Base-by-base conservation (phyloP, 192 early-diverging fungal genomes). In the Geranomyces michiganensis region DNA sequence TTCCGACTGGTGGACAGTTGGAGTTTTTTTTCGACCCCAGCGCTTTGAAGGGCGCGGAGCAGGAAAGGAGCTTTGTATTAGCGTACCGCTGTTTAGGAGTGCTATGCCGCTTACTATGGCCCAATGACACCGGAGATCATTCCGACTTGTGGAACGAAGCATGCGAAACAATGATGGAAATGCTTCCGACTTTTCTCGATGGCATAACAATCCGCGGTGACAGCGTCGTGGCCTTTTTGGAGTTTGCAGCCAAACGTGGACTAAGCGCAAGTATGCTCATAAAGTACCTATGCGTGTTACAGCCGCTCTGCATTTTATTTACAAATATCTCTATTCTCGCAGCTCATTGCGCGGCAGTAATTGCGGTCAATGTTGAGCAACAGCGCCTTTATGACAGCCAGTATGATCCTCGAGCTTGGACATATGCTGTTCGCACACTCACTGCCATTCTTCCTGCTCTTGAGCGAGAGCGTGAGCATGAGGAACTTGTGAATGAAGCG, bases 361-460 rank as follows among this genome's bases (percentile, higher is more conserved):
- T 60, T 2, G 31, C 17, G 8, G 30, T 7, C 3, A 60, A 29
- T 29, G 19, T 17, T 7, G 31, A 19, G 9, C 58, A 33, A 4
- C 62, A 65, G 1, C 14, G 10, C 21, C 17, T 21, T 0, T 64
- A 48, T 26, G 46, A 62, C 12, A 1, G 41, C 30, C 61, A 72
- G 62, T 24, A 1, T 22, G 64, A 72, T 36, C 45, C 46, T 12
- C 64, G 58, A 46, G 8, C 9, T 9, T 51, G 46, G 45, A 27
- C 26, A 3, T 64, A 31, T 21, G 30, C 30, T 27, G 43, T 72
- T 2, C 21, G 32, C 7, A 49, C 45, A 8, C 29, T 72, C 7
- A 30, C 32, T 0, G 59, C 61, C 12, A 19, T 72, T 0, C 59
- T 72, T 1, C 70, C 70, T 36, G 33, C 62, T 21, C 21, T 72